Percentiles rank a stretch among this genome's conserved stretches.
Evolutionary conservation across 2,329 filamentous ascomycete genomes (phyloP).

Genomic region (Fusarium stilboides): DNA sequence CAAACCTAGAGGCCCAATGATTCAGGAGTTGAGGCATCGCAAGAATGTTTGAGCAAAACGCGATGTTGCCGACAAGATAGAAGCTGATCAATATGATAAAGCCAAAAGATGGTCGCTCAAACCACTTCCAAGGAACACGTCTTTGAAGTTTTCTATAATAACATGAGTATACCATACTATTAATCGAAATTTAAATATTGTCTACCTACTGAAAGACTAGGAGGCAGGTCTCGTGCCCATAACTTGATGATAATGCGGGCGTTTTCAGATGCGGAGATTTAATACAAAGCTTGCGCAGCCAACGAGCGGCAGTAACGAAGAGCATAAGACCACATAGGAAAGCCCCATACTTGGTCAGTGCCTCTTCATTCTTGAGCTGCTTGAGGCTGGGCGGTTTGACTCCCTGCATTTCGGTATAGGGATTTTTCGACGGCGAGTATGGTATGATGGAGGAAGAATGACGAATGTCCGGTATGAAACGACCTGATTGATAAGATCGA

Average conservation of each 20-base stretch:
- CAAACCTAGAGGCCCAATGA: slow-evolving; percentile 39
- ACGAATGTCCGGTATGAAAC: not conserved
- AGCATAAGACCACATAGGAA: not conserved
- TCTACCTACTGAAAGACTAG: not conserved
- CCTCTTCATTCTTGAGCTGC: slow-evolving; percentile 12
- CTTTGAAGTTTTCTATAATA: not conserved
- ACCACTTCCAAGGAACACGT: not conserved
- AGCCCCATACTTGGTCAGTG: slow-evolving; percentile 8
- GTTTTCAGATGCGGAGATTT: not conserved
- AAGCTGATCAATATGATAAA: not conserved
- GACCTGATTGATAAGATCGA: not conserved
- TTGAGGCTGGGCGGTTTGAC: not conserved
- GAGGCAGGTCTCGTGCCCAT: not conserved
- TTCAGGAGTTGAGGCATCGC: not conserved
- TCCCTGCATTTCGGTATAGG: not conserved
- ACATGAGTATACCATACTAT: accelerated
- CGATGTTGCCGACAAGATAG: not conserved
- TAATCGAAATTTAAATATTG: accelerated
- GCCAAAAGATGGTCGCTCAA: not conserved
- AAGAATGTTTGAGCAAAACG: slow-evolving; percentile 9
- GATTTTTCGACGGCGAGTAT: not conserved
- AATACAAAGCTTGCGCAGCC: not conserved
- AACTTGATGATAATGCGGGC: accelerated
- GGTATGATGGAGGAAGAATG: not conserved
- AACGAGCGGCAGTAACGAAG: not conserved